Base-by-base conservation (phyloP, 176 grass and related monocot genomes). In the Aegilops sharonensis region DNA sequence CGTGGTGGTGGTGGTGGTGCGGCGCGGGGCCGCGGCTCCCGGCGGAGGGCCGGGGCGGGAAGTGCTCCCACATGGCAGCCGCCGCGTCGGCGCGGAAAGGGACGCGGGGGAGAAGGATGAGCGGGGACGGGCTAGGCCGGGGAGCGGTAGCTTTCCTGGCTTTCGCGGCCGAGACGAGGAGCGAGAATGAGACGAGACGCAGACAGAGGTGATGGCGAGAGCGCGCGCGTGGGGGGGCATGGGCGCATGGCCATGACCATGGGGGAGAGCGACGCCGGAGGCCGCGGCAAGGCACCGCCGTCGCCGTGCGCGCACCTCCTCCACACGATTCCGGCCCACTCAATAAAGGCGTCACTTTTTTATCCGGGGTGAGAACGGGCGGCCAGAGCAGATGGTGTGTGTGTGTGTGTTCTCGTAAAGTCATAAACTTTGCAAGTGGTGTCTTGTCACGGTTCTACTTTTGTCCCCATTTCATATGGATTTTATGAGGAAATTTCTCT, bases 31-130 rank as follows among this genome's bases (percentile, higher is more conserved):
- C 74, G 67, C 61, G 61, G 81, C 81, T 80, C 0, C 68, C 89
- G 17, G 84, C 85, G 47, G 85, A 87, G 85, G 85, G 69, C 29
- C 81, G 76, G 29, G 39, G 69, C 70, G 85, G 68, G 63, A 56
- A 70, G 48, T 87, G 81, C 37, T 88, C 85, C 70, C 82, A 85
- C 89, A 91, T 88, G 81, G 21, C 81, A n/a, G 12, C 20, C 21
- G 9, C 14, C 31, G 4, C 32, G 52, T 57, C 52, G 52, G 52
- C 52, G 52, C 0, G 6, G 64, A 27, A 6, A 47, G 27, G n/a
- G 76, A 13, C 14, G 24, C 23, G 8, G 17, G 34, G 70, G 59
- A 37, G 57, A 8, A 89, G n/a, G 56, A 74, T 24, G 12, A 75
- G 72, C 68, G 15, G 15, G 11, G 25, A 24, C 17, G 11, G 25